These are phyloP conservation scores for Meyerozyma carpophila DNA, from an alignment of 1,139 yeast species.

Conservation along the genomic window DNA sequence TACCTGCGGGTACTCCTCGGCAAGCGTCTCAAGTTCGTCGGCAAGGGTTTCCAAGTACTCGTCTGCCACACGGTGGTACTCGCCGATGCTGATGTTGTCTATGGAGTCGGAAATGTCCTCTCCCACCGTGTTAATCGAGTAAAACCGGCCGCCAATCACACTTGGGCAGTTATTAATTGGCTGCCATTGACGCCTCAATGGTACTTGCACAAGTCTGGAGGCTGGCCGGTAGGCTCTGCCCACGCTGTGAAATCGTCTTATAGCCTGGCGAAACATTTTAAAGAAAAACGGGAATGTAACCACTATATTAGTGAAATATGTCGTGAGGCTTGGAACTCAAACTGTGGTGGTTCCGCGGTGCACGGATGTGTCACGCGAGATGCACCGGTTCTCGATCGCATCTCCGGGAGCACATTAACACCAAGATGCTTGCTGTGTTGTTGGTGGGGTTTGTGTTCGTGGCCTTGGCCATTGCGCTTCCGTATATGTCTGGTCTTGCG, in stretches of 20 bases:
- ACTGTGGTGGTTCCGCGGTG: slow-evolving; percentile 11
- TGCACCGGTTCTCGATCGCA: not conserved
- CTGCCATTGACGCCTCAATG: not conserved
- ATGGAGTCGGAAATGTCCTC: slow-evolving; percentile 46
- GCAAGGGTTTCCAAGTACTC: slow-evolving; percentile 59
- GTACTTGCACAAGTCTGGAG: not conserved
- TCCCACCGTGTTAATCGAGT: slow-evolving; percentile 43
- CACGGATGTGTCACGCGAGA: not conserved
- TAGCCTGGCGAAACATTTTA: not conserved
- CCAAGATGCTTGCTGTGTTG: slow-evolving; percentile 25
- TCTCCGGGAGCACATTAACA: not conserved
- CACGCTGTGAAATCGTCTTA: not conserved
- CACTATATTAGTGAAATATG: not conserved
- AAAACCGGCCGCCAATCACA: slow-evolving; percentile 2
- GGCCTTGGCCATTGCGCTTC: slow-evolving; percentile 27
- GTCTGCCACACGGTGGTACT: slow-evolving; percentile 58
- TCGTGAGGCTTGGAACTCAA: slow-evolving; percentile 6
- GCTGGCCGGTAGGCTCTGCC: not conserved
- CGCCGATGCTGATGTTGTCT: slow-evolving; percentile 35
- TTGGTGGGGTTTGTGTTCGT: slow-evolving; percentile 24
- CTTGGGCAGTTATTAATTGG: not conserved
- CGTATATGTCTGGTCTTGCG: slow-evolving; percentile 36
- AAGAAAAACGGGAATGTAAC: not conserved
- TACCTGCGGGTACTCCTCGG: slow-evolving; percentile 52
- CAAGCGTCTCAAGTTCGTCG: slow-evolving; percentile 58